Percentiles rank a stretch among this genome's conserved stretches.
These are phyloP conservation scores for Macrocybe gigantea DNA, from an alignment of 768 basidiomycete species.

Conservation along the genomic window DNA sequence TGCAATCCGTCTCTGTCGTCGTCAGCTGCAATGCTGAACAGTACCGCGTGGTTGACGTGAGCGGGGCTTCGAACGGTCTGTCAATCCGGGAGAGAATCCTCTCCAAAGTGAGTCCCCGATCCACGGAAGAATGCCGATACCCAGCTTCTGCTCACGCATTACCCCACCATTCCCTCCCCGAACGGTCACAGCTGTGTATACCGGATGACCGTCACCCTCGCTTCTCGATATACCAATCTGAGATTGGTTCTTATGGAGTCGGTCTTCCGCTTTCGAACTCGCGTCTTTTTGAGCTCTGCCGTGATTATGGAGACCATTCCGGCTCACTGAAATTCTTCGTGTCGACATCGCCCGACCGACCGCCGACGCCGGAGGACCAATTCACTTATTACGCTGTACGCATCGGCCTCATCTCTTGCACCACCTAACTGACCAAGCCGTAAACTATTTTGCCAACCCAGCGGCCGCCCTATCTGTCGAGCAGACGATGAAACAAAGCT, in stretches of 20 bases:
- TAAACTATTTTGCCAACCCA: too few species aligned
- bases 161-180: not conserved
- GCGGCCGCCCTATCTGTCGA: too few species aligned
- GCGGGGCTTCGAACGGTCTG: slow-evolving; percentile 37
- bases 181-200: slow-evolving; percentile 30
- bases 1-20: slow-evolving; percentile 36
- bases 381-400: too few species aligned
- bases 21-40: slow-evolving; percentile 45
- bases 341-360: slow-evolving; percentile 38
- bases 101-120: slow-evolving; percentile 28
- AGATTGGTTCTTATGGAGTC: slow-evolving; percentile 39
- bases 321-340: slow-evolving; percentile 49
- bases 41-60: slow-evolving; percentile 43
- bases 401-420: too few species aligned
- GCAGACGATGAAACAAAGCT: too few species aligned
- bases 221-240: slow-evolving; percentile 42
- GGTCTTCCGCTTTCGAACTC: slow-evolving; percentile 34
- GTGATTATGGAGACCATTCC: slow-evolving; percentile 37
- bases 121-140: too few species aligned
- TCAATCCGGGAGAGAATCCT: slow-evolving; percentile 41
- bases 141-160: too few species aligned
- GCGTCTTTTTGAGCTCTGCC: slow-evolving; percentile 35
- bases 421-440: too few species aligned
- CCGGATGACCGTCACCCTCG: slow-evolving; percentile 31
- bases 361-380: slow-evolving; percentile 12